Base-by-base conservation (phyloP, 2,329 filamentous ascomycete species). In the Akanthomyces lecanii region DNA sequence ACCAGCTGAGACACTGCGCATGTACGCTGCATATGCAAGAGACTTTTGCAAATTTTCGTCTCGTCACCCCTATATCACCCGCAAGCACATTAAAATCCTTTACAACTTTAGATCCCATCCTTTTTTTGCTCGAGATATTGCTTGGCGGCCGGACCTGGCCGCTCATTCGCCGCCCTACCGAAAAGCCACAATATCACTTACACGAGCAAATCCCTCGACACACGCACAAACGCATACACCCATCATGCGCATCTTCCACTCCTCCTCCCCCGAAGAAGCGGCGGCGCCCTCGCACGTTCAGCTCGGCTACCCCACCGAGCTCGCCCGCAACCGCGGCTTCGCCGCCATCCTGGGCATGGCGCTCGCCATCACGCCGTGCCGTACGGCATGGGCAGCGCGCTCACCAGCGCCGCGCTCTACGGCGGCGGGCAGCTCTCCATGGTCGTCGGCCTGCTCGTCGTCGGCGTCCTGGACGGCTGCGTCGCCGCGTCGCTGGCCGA, bases 361-460 rank as follows among this genome's bases (percentile, higher is more conserved):
- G 30, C 44, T 58, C 40, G 44, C 55, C 33, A 58, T 58, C 45
- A 23, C 55, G 55, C 55, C n/a, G 55, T 58, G n/a, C 55, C 55
- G 12, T 58, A 58, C 33, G 55, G 55, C 55, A 58, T 58, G 42
- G 55, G 55, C 42, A 58, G 55, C 40, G 42, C 55, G n/a, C 44
- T 58, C 44, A 11, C 55, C 42, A 48, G 42, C 40, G 38, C 53
- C 6, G 55, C 55, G n/a, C n/a, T 58, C 42, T 58, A 58, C 55
- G 55, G 55, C 7, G 55, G 55, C 30, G 50, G 59, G 18, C 59
- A 47, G 33, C 58, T 62, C 3, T 33, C 55, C 28, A 55, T 61
- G 23, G 60, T 66, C 44, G 25, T 65, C 11, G 65, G 65, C n/a
- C 57, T 57, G 47, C 44, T 66, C 25, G 61, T 65, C 30, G 65